These are phyloP conservation scores for Suhomyces chickasaworum DNA, from an alignment of 1,139 yeast species.

Conservation along the genomic window DNA sequence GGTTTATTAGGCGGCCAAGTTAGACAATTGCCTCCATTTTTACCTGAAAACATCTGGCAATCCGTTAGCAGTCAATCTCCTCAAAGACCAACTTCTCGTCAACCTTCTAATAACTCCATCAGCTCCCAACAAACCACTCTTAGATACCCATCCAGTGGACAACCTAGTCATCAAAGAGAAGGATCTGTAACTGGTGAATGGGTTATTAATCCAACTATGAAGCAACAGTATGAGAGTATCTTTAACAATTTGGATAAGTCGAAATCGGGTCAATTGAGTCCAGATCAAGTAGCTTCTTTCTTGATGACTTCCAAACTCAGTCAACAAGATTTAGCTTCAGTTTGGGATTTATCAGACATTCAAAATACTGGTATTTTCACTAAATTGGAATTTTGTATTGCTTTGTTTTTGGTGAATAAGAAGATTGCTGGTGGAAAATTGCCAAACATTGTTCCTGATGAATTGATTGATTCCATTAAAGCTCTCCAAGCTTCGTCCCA, in stretches of 20 bases:
- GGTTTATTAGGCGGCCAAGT: constrained; percentile 70
- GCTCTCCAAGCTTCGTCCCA: constrained; percentile 12
- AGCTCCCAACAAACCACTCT: constrained; percentile 52
- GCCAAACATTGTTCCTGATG: constrained; percentile 69
- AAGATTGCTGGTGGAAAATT: constrained; percentile 73
- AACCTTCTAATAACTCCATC: constrained; percentile 47
- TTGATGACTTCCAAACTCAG: constrained; percentile 84
- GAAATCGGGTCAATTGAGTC: constrained; percentile 64
- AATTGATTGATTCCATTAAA: constrained; percentile 43
- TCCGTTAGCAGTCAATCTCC: constrained; percentile 30
- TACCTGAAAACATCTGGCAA: constrained; percentile 72
- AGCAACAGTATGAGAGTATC: constrained; percentile 74
- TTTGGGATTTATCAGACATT: constrained; percentile 95
- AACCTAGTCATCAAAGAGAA: constrained; percentile 16
- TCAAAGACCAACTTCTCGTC: constrained; percentile 28
- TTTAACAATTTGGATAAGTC: constrained; percentile 76
- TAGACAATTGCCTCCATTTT: constrained; percentile 63
- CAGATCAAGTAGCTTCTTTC: constrained; percentile 84
- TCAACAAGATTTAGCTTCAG: constrained; percentile 81
- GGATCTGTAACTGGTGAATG: constrained; percentile 49
- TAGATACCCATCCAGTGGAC: constrained; percentile 31
- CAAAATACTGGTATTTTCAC: constrained; percentile 84
- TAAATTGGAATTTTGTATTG: constrained; percentile 83
- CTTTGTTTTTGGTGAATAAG: constrained; percentile 89
- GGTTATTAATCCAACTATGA: constrained; percentile 68